Evolutionary conservation across 192 early-diverging fungal genomes (phyloP).

Genomic region (Coemansia sp.): DNA sequence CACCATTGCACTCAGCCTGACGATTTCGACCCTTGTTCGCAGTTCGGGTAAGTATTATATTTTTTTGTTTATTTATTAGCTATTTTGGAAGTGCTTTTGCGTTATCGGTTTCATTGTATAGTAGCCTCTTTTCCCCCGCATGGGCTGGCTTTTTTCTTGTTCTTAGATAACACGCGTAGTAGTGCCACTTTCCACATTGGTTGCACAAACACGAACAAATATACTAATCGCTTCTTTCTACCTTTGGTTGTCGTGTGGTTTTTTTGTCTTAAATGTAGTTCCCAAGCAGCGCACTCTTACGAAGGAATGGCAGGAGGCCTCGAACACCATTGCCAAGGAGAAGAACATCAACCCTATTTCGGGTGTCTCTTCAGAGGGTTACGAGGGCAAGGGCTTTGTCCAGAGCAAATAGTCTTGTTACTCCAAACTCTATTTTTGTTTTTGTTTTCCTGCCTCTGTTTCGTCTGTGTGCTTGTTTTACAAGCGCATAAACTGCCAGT

Average conservation of each 20-base stretch:
- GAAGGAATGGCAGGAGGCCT: slow-evolving; percentile 85
- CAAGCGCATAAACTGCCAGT: too few species aligned
- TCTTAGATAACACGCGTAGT: neutral
- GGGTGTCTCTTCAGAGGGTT: slow-evolving; percentile 76
- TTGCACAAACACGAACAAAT: neutral
- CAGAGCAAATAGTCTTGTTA: slow-evolving; percentile 22
- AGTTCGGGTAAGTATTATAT: slow-evolving; percentile 36
- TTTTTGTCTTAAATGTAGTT: slow-evolving; percentile 45
- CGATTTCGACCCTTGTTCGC: slow-evolving; percentile 64
- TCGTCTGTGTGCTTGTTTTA: too few species aligned
- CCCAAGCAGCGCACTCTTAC: slow-evolving; percentile 65
- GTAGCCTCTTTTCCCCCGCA: neutral
- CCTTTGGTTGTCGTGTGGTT: neutral
- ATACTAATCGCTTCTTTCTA: neutral
- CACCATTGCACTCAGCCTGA: slow-evolving; percentile 57
- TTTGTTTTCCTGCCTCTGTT: too few species aligned
- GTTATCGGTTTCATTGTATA: slow-evolving; percentile 2
- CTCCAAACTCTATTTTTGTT: too few species aligned
- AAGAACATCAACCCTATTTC: slow-evolving; percentile 77
- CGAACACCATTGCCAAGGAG: slow-evolving; percentile 68
- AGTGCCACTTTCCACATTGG: neutral
- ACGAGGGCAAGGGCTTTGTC: slow-evolving; percentile 75
- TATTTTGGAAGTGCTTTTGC: neutral
- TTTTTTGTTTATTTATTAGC: slow-evolving; percentile 3
- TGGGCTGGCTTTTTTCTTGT: neutral